Evolutionary conservation across 2,329 filamentous ascomycete species (phyloP), one percentile per base, ranked within the genome.

Genomic region (Penicillium janthinellum): DNA sequence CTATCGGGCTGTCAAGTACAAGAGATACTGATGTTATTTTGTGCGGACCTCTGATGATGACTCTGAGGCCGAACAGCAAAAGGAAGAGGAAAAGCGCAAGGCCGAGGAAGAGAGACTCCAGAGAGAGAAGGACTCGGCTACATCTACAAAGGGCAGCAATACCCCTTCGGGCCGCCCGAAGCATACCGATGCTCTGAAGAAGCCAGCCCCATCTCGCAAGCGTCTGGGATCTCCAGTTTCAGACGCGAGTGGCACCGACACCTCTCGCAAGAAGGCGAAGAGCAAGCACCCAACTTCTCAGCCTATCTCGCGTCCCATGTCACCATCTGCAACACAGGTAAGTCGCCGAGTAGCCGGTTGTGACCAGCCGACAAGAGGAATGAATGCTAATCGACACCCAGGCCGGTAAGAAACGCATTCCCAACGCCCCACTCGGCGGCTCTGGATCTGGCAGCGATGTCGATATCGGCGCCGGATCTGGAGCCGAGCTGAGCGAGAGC

Each of bases 221-320:
- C 88, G 94, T 34, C 85, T 91, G 35, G 92, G 92, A 17, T 96
- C 92, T 15, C 92, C 93, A 3, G 83, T 90, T 35, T 97, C 92
- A 1, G 94, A 98, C 73, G 92, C 92, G 10, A 96, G 92, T 73
- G 94, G 92, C 55, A 96, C 93, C 67, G 94, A 98, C 74, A 94
- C 91, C 0, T 86, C 88, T 25, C 89, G 90, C 65, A 92, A 95
- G 78, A 91, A 91, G 79, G 86, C 84, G 73, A 86, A 90, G 72
- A 90, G 89, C 79, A 90, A 89, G 73, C 84, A 86, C 62, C 64
- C 69, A 22, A 64, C 68, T 14, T 66, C 73, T 31, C 74, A 76
- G 59, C 72, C 76, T 20, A 68, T 62, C 10, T 79, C 74, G 87
- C 90, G 77, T 84, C 93, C 64, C 82, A 83, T 62, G 77, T 83